Base-by-base conservation (phyloP, 305 asterid genomes). In the Solanum chacoense region DNA sequence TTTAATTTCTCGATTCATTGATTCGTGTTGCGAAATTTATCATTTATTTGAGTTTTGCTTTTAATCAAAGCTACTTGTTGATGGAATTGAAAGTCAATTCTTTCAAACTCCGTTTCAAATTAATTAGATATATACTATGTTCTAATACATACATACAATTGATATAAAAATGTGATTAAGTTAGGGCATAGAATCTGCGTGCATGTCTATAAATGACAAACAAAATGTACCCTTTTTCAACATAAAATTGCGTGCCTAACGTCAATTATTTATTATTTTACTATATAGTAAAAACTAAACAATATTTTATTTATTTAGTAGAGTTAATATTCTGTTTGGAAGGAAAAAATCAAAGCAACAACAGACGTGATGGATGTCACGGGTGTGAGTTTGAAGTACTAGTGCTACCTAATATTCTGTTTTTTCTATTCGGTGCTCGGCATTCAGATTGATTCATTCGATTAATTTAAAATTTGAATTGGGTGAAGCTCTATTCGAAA, bases 401-500 rank as follows among this genome's bases (percentile, higher is more conserved):
- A 55, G 59, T 34, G 1, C 35, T 35, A 35, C 36, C 36, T 35
- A 35, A 6, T 34, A 34, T 34, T 34, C 7, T 35, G 8, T 35
- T 35, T 6, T 0, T 35, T 35, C 0, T 6, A 35, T 35, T 35
- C 36, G 7, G 2, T 35, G 8, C 0, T 35, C 9, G 37, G 0
- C 0, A 35, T 0, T 35, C 0, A 35, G 2, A 42, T 55, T 55
- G 4, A 16, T 18, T 20, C 1, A 55, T 55, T 7, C 0, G 0
- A 18, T 0, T 55, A 18, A 55, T 55, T 55, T 0, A 18, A 18
- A 55, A 0, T 55, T 55, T 55, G 4, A 2, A 3, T 55, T 0
- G 24, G 0, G 2, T 55, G 9, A 7, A 0, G 4, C 1, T 55
- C 10, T 18, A 18, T 18, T 55, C 0, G 0, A 0, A 55, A 2